phyloP scores from a whole-genome alignment of 495 filamentous ascomycete species.

The Mycothermus thermophilus region DNA sequence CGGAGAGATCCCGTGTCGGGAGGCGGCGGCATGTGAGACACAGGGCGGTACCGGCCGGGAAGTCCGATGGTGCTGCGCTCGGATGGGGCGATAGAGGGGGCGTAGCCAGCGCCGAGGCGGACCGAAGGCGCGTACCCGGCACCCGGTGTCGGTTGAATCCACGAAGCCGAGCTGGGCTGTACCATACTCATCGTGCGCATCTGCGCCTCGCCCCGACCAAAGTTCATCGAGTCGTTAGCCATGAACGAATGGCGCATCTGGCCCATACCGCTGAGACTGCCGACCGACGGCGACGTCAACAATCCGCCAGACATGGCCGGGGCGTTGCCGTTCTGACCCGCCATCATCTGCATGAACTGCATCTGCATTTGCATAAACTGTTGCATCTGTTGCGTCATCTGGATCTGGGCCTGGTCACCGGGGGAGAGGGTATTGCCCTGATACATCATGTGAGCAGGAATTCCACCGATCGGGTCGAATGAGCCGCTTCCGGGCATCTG shows the following conservation, averaged over 20 bases:
- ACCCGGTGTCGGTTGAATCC: slow-evolving; percentile 27
- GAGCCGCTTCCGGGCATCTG: slow-evolving; percentile 19
- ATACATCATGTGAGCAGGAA: slow-evolving; percentile 37
- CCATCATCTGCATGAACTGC: slow-evolving; percentile 69
- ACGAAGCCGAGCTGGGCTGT: slow-evolving; percentile 47
- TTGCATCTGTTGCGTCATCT: slow-evolving; percentile 79
- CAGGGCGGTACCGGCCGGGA: slow-evolving; percentile 83
- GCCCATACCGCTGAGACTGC: slow-evolving; percentile 4
- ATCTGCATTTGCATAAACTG: slow-evolving; percentile 91
- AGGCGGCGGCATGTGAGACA: slow-evolving; percentile 42
- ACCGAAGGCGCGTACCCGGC: slow-evolving; percentile 35
- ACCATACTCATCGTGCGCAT: slow-evolving; percentile 69
- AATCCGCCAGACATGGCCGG: not conserved
- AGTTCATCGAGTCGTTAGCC: slow-evolving; percentile 24
- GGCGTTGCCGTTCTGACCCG: not conserved
- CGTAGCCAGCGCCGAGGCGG: slow-evolving; percentile 34
- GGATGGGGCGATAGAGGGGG: slow-evolving; percentile 69
- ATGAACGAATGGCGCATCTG: slow-evolving; percentile 33
- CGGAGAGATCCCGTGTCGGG: slow-evolving; percentile 15
- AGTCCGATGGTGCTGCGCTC: slow-evolving; percentile 88
- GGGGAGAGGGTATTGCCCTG: slow-evolving; percentile 36
- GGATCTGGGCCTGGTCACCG: slow-evolving; percentile 62
- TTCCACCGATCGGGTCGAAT: slow-evolving; percentile 32
- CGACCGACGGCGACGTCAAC: slow-evolving; percentile 7
- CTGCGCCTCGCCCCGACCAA: slow-evolving; percentile 23